Evolutionary conservation across 2,329 filamentous ascomycete genomes (phyloP).

Genomic region (Penicillium sp.): DNA sequence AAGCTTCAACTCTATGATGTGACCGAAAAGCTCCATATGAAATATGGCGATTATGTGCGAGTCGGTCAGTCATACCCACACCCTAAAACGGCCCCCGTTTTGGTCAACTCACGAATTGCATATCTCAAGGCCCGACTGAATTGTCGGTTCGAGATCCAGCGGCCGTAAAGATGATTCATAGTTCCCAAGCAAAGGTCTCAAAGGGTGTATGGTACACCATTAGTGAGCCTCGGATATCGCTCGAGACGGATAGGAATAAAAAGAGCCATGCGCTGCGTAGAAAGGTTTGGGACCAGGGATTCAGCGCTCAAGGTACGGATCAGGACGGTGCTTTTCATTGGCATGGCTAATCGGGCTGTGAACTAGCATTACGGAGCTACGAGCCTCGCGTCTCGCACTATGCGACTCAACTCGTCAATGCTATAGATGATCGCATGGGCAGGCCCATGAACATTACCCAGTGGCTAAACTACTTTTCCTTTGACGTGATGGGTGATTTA

Average conservation of each 20-base stretch:
- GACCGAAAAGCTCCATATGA: conserved; percentile 20
- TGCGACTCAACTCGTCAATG: background rate
- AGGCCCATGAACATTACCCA: conserved; percentile 15
- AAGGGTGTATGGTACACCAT: conserved; percentile 30
- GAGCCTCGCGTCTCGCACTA: background rate
- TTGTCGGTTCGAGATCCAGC: conserved; percentile 1
- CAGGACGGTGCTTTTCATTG: too few relatives aligned
- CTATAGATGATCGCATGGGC: conserved; percentile 4
- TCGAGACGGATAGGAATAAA: conserved; percentile 24
- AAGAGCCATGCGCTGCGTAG: conserved; percentile 12
- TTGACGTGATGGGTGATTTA: conserved; percentile 40
- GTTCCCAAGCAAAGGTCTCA: background rate
- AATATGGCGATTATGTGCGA: conserved; percentile 31
- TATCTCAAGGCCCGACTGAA: conserved; percentile 6
- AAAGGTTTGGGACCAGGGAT: conserved; percentile 34
- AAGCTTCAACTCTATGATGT: conserved; percentile 16
- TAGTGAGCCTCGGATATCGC: conserved; percentile 17
- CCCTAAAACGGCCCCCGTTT: background rate
- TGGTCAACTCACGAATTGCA: too few relatives aligned
- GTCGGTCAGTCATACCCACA: conserved; percentile 16
- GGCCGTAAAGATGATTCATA: background rate
- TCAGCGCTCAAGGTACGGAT: conserved; percentile 27
- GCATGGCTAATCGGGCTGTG: too few relatives aligned
- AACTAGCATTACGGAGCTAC: conserved; percentile 4
- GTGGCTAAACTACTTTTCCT: conserved; percentile 27